Evolutionary conservation across 352 stramenopile genomes (phyloP), one percentile per base, ranked within the genome.

Genomic region (Blastocystis sp.): DNA sequence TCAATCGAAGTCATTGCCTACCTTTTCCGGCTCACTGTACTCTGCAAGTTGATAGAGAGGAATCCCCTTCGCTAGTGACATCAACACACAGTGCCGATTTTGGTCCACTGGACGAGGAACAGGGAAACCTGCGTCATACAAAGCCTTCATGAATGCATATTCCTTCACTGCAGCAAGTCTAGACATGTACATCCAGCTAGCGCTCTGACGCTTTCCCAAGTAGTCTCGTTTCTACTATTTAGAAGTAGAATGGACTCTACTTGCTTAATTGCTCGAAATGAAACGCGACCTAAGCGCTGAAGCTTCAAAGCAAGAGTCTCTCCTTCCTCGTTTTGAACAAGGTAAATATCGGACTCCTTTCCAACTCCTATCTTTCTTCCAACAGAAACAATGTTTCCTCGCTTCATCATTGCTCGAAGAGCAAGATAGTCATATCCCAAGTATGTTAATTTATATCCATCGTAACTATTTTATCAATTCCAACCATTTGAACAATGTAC

Each of bases 281-380:
- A 98, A 41, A 97, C 99, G 84, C 97, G 93, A 62, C 97, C 97
- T 13, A 99, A 93, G n/a, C 97, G 95, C 92, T 99, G 97, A 90
- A 99, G 97, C 92, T 99, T 99, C 70, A 99, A 95, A 4, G 98
- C 96, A 29, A 99, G 91, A 90, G 98, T 95, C 15, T 96, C 97
- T 80, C 96, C 96, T 89, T 98, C 94, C 20, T 90, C 89, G 63
- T 92, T 92, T 41, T 70, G 56, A 75, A 80, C 96, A 59, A 98
- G 90, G 91, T 98, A 99, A 79, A 99, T 98, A 92, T 99, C 97
- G 20, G 94, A 97, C 91, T 99, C 97, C 90, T 99, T 99, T 54
- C 97, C 97, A 41, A 98, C 96, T 37, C 97, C 97, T 87, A 99
- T 98, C 90, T 98, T 94, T 41, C 94, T 93, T 5, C 95, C 95